Conservation (phyloP, 805 yeast species). For the Debaryomyces castellii region DNA sequence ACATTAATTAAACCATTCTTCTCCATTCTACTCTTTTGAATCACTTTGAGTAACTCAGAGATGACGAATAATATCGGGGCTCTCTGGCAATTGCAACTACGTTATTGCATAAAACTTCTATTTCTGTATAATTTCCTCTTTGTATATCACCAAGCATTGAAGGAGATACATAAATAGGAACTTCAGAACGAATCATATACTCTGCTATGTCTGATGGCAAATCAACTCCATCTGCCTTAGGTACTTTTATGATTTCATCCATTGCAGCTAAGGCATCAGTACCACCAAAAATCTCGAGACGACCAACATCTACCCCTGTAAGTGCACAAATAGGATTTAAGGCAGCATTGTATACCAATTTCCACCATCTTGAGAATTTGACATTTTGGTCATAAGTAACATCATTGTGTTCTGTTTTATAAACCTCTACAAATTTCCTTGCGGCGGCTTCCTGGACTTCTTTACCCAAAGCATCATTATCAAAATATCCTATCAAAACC, state of each 20-base stretch:
- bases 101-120: conserved; percentile 21
- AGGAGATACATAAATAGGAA: conserved; percentile 16
- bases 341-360: conserved; percentile 24
- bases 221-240: conserved; percentile 18
- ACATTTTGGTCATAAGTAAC: conserved; percentile 37
- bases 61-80: conserved; percentile 17
- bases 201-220: conserved; percentile 16
- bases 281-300: conserved; percentile 21
- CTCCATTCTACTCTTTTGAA: conserved; percentile 18
- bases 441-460: conserved; percentile 2
- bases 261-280: conserved; percentile 19
- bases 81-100: conserved; percentile 16
- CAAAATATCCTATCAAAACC: conserved; percentile 14
- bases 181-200: conserved; percentile 17
- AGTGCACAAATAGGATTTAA: conserved; percentile 22
- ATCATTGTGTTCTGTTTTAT: too few relatives aligned
- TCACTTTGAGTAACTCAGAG: conserved; percentile 15
- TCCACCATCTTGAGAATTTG: conserved; percentile 31
- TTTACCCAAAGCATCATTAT: too few relatives aligned
- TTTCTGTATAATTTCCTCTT: conserved; percentile 19
- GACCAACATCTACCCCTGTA: conserved; percentile 20
- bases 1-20: conserved; percentile 14
- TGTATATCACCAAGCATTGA: conserved; percentile 23
- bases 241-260: conserved; percentile 20
- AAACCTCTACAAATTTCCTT: conserved; percentile 7